These are phyloP conservation scores for Linum trigynum DNA, from an alignment of 345 rosid species.

Conservation along the genomic window DNA sequence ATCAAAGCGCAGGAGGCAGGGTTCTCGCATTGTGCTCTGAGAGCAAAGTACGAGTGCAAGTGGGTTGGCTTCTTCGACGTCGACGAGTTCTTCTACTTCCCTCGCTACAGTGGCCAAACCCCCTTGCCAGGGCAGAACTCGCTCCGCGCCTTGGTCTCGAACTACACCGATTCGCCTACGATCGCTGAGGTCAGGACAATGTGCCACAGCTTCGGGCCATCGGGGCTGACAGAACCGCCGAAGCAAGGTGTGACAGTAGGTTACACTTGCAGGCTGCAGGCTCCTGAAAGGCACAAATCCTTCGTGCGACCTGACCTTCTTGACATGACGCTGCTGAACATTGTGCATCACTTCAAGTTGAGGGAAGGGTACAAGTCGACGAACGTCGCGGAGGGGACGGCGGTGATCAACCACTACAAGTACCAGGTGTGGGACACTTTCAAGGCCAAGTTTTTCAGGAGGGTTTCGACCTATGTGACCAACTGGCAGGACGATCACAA, in stretches of 20 bases:
- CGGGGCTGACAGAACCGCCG: conserved; percentile 66
- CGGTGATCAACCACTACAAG: conserved; percentile 81
- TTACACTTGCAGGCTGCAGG: conserved; percentile 79
- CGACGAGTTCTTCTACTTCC: conserved; percentile 88
- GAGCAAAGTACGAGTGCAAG: conserved; percentile 66
- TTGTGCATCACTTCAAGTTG: conserved; percentile 77
- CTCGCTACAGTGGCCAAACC: conserved; percentile 30
- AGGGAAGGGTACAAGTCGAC: conserved; percentile 44
- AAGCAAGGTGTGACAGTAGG: conserved; percentile 72
- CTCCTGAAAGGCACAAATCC: conserved; percentile 88
- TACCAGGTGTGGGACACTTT: conserved; percentile 96
- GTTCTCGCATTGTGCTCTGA: conserved; percentile 79
- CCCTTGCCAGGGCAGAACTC: conserved; percentile 20
- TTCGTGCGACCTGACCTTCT: conserved; percentile 57
- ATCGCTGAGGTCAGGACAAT: conserved; percentile 71
- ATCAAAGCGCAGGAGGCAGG: conserved; percentile 97
- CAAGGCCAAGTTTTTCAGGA: conserved; percentile 75
- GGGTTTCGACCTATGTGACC: conserved; percentile 90
- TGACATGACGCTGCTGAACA: conserved; percentile 60
- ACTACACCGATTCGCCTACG: conserved; percentile 45
- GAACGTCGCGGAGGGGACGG: conserved; percentile 59
- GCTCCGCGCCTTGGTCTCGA: conserved; percentile 47
- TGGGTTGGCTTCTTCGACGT: conserved; percentile 98
- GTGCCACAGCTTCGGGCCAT: conserved; percentile 92
- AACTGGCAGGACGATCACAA: conserved; percentile 92